Base-by-base conservation (phyloP, 2,329 filamentous ascomycete genomes). In the Daldinia sp. region DNA sequence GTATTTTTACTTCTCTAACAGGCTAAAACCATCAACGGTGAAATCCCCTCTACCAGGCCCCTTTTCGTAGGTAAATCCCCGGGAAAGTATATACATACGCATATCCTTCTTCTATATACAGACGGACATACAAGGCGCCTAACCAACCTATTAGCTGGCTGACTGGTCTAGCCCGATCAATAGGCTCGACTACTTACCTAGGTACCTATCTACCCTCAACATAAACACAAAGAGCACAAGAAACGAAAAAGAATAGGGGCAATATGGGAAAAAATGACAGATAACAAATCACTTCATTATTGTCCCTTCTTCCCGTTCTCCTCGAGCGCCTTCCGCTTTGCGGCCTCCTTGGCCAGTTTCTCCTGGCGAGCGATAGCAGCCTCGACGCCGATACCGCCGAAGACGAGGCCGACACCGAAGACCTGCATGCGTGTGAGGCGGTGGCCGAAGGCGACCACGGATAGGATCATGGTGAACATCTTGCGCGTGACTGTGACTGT, bases 391-490 rank as follows among this genome's bases (percentile, higher is more conserved):
- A 99, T 94, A 52, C 94, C 95, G 23, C 94, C 93, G 81, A 99
- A 99, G 7, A 99, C 95, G 61, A 99, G 82, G 0, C 86, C 90
- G 29, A 99, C 94, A 66, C 95, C 95, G 5, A 96, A 81, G 92
- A 94, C 97, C 80, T 99, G 95, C 85, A 94, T 96, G n/a, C 82
- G 80, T 25, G 87, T 91, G 49, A 99, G 84, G 66, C 85, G 87
- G 77, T 99, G 95, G 25, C 95, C 95, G 76, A 98, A 99, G 80
- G 93, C 93, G 63, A 98, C 82, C 25, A 99, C 95, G 55, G 93
- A 97, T 52, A 98, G 84, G 62, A 98, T 92, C 95, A 99, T 99
- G 69, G 94, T 98, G 76, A 98, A 86, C 95, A 99, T 99, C 82
- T 99, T 99, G 74, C 95, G 86, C 45, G 95, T 99, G 45, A 99